Percentiles rank a stretch among this genome's conserved stretches.
Evolutionary conservation across 2,329 filamentous ascomycete species (phyloP).

Genomic region (Sporothrix schenckii): DNA sequence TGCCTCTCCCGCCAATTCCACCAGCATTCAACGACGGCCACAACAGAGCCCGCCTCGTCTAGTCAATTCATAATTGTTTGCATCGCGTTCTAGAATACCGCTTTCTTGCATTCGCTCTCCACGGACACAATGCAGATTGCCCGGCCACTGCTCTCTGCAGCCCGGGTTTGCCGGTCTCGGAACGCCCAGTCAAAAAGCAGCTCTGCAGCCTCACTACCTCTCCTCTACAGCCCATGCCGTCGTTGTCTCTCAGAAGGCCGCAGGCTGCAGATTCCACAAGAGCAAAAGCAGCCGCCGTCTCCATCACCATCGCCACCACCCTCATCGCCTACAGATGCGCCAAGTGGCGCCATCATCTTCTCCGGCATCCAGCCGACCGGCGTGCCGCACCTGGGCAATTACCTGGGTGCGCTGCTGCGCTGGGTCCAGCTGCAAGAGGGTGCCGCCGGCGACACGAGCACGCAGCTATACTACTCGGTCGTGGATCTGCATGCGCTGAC

Average conservation of each 20-base stretch:
- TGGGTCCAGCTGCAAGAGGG: constrained; percentile 81
- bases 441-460: constrained; percentile 47
- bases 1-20: not conserved
- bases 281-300: not conserved
- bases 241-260: constrained; percentile 31
- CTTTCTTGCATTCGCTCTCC: not conserved
- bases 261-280: constrained; percentile 5
- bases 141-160: constrained; percentile 12
- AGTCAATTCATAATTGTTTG: not conserved
- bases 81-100: not conserved
- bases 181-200: not conserved
- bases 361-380: constrained; percentile 97
- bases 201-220: not conserved
- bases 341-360: constrained; percentile 64
- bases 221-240: constrained; percentile 19
- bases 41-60: not conserved
- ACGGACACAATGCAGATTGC: constrained; percentile 8
- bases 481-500: constrained; percentile 96
- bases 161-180: constrained; percentile 5
- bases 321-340: constrained; percentile 15
- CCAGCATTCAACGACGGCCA: not conserved
- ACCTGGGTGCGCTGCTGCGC: constrained; percentile 82
- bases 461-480: constrained; percentile 76
- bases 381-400: constrained; percentile 92
- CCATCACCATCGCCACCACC: constrained; percentile 19